Percentiles rank a stretch among this genome's conserved stretches.
Conservation (phyloP, 495 filamentous ascomycete species). For the Xylaria scruposa region DNA sequence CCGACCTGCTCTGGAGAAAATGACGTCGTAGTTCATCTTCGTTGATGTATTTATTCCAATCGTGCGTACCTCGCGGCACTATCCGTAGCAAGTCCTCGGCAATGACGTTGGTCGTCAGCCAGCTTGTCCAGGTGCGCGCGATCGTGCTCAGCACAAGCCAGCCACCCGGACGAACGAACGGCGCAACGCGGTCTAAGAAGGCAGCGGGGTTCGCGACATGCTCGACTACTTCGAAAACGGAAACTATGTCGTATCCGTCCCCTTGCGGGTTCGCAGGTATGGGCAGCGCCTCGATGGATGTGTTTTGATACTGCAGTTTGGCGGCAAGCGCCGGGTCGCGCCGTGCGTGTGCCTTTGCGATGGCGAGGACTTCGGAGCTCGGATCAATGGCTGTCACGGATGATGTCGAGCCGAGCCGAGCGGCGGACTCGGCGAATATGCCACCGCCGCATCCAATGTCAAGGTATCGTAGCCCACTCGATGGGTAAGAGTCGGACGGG, state of each 20-base stretch:
- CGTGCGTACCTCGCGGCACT: conserved; percentile 91
- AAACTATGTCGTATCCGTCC: conserved; percentile 74
- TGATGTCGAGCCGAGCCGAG: conserved; percentile 69
- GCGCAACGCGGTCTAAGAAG: conserved; percentile 72
- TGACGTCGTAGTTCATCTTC: conserved; percentile 75
- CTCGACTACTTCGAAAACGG: conserved; percentile 92
- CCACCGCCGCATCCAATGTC: conserved; percentile 96
- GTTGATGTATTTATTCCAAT: conserved; percentile 95
- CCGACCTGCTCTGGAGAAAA: conserved; percentile 56
- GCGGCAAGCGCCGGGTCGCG: conserved; percentile 66
- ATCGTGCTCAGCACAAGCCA: conserved; percentile 94
- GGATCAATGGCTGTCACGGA: conserved; percentile 88
- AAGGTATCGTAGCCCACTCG: conserved; percentile 67
- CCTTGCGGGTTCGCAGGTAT: conserved; percentile 42
- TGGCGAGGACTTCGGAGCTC: conserved; percentile 73
- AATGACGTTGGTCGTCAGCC: conserved; percentile 88
- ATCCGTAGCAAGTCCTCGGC: conserved; percentile 89
- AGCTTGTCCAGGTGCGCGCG: conserved; percentile 83
- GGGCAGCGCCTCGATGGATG: conserved; percentile 71
- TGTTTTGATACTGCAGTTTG: conserved; percentile 73
- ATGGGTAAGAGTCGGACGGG: conserved; percentile 15
- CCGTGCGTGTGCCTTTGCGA: conserved; percentile 77
- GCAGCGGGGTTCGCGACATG: conserved; percentile 75
- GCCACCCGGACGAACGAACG: conserved; percentile 85
- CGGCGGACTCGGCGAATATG: conserved; percentile 93